Base-by-base conservation (phyloP, 2,329 filamentous ascomycete genomes). In the Cladosporium sp. region DNA sequence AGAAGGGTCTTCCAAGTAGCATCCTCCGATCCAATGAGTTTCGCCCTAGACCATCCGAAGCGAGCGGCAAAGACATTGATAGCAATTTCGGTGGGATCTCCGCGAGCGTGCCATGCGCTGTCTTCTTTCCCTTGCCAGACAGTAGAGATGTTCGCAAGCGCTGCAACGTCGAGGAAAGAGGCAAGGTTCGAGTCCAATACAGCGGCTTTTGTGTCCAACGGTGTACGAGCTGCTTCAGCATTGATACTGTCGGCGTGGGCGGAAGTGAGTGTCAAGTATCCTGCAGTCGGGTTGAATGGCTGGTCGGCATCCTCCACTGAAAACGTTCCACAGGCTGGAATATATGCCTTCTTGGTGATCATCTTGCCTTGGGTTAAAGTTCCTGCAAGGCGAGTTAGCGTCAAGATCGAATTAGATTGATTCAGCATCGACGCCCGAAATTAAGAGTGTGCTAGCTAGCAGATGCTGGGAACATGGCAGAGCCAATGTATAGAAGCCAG, bases 1-100 rank as follows among this genome's bases (percentile, higher is more conserved):
- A 84, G 83, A 20, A 86, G 74, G 61, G 87, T 78, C 15, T 74
- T 76, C 84, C 84, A 87, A 22, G 75, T 66, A 19, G 73, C 68
- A 43, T 80, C 74, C 3, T 17, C 75, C 28, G 77, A 74, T 36
- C 85, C 76, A 1, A 72, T 59, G 9, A 59, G 28, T 11, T 47
- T 25, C 3, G 47, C 34, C 19, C 56, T 43, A 49, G 69, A 68
- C 66, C 67, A 69, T 22, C 66, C 63, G 68, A 90, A 90, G 11
- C 88, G 83, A 49, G 82, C 83, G 8, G 86, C 85, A 67, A 90
- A 89, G 0, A 90, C 88, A 64, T 90, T 87, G 49, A 90, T 87
- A 1, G 88, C 87, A 60, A 90, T 88, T 65, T 90, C 88, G 1
- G 87, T 89, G 0, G 85, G 85, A 63, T 88, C 86, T 40, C 86